Percentiles rank a stretch among this genome's conserved stretches.
Evolutionary conservation across 306 rosid species (phyloP).

Genomic region (Nissolia schottii): DNA sequence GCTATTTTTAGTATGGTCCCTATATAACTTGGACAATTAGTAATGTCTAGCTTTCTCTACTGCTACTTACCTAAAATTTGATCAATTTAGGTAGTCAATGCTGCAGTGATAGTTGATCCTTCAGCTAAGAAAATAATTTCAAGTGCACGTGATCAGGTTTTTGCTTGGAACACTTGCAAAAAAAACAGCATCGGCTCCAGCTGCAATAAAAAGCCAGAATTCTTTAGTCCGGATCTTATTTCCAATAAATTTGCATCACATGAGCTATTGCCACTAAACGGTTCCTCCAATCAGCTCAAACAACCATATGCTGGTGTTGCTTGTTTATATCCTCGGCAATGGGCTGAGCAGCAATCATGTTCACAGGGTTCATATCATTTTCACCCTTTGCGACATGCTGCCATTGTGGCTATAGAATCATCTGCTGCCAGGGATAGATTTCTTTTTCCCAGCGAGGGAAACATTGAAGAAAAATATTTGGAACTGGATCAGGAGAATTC

Average conservation of each 20-base stretch:
- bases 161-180: slow-evolving; percentile 35
- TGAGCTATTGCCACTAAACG: slow-evolving; percentile 19
- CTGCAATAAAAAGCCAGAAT: slow-evolving; percentile 30
- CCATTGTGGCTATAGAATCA: slow-evolving; percentile 79
- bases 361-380: slow-evolving; percentile 34
- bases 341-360: slow-evolving; percentile 53
- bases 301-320: slow-evolving; percentile 33
- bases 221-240: slow-evolving; percentile 9
- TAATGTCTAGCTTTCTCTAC: slow-evolving; percentile 9
- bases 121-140: slow-evolving; percentile 58
- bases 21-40: neutral
- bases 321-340: slow-evolving; percentile 69
- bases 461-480: slow-evolving; percentile 30
- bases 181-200: slow-evolving; percentile 24
- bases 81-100: slow-evolving; percentile 62
- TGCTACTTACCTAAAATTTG: slow-evolving; percentile 10
- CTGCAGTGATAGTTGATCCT: slow-evolving; percentile 94
- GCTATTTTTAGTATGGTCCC: neutral
- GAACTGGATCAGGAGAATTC: slow-evolving; percentile 32
- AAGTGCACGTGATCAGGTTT: slow-evolving; percentile 62
- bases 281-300: slow-evolving; percentile 21
- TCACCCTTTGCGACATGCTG: slow-evolving; percentile 86
- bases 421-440: slow-evolving; percentile 76
- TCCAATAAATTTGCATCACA: slow-evolving; percentile 25
- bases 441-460: slow-evolving; percentile 44